phyloP scores from a whole-genome alignment of 2,329 filamentous ascomycete genomes.

The Colletotrichum theobromicola region DNA sequence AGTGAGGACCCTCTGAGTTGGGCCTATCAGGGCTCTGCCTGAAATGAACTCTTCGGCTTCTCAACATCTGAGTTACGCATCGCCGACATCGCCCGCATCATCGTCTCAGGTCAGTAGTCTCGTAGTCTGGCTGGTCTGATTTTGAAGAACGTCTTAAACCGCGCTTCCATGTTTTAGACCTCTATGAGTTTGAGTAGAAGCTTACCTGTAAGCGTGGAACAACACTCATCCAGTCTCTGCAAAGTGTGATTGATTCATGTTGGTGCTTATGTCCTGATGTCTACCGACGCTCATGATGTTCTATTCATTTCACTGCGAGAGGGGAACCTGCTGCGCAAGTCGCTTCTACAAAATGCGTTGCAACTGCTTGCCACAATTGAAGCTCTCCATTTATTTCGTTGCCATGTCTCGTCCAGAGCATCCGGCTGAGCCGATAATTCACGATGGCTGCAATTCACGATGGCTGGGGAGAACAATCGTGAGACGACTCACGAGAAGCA shows the following conservation, averaged over 20 bases:
- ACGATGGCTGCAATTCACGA: background rate
- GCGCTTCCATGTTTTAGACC: background rate
- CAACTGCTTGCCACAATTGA: background rate
- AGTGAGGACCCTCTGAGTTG: background rate
- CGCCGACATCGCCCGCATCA: conserved; percentile 13
- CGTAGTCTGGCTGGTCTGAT: background rate
- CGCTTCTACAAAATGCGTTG: background rate
- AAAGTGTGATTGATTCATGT: background rate
- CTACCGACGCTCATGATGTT: background rate
- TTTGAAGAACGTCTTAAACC: background rate
- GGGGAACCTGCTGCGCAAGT: background rate
- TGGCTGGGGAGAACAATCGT: background rate
- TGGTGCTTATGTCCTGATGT: background rate
- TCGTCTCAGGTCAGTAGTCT: background rate
- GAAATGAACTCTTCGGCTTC: background rate
- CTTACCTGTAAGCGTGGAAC: background rate
- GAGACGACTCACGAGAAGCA: background rate
- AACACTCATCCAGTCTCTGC: background rate
- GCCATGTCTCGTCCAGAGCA: background rate
- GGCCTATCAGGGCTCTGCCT: background rate
- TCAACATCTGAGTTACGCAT: background rate
- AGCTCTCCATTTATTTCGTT: background rate
- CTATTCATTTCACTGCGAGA: background rate
- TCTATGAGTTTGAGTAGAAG: background rate
- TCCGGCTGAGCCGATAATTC: background rate